phyloP scores from a whole-genome alignment of 2,329 filamentous ascomycete genomes.

The Geosmithia morbida region DNA sequence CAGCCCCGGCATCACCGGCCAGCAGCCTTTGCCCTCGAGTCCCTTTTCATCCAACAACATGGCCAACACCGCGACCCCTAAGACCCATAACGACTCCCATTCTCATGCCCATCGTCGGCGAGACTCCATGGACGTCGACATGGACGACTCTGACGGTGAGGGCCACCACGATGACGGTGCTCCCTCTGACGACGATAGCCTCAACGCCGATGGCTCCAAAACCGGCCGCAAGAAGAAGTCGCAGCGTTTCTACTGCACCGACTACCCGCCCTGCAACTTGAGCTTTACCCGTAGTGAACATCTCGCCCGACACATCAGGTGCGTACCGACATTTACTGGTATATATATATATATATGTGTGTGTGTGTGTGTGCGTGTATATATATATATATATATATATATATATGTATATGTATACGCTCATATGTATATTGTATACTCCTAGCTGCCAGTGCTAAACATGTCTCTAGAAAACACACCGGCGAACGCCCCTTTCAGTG shows the following conservation, averaged over 20 bases:
- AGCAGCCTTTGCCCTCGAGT: slow-evolving; percentile 33
- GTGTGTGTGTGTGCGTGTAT: too few relatives aligned
- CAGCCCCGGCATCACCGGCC: slow-evolving; percentile 22
- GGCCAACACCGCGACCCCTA: slow-evolving; percentile 28
- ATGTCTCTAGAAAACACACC: slow-evolving; percentile 66
- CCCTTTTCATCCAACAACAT: neutral
- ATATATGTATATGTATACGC: neutral
- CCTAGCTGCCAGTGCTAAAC: neutral
- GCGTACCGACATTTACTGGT: slow-evolving; percentile 8
- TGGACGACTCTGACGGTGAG: slow-evolving; percentile 62
- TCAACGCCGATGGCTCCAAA: slow-evolving; percentile 48
- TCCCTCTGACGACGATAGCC: slow-evolving; percentile 43
- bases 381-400: neutral
- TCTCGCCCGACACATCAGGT: slow-evolving; percentile 86
- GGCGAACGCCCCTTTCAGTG: slow-evolving; percentile 95
- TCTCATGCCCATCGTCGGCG: slow-evolving; percentile 45
- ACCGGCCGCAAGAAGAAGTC: slow-evolving; percentile 92
- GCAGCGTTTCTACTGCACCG: slow-evolving; percentile 89
- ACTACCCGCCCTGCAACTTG: slow-evolving; percentile 83
- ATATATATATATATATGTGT: neutral
- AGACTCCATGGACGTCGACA: slow-evolving; percentile 57
- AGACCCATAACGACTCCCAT: slow-evolving; percentile 21
- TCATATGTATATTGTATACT: neutral
- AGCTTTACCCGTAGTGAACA: slow-evolving; percentile 97
- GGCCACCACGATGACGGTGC: slow-evolving; percentile 1